Evolutionary conservation across 306 rosid species (phyloP), one percentile per base, ranked within the genome.

Genomic region (Vigna unguiculata): DNA sequence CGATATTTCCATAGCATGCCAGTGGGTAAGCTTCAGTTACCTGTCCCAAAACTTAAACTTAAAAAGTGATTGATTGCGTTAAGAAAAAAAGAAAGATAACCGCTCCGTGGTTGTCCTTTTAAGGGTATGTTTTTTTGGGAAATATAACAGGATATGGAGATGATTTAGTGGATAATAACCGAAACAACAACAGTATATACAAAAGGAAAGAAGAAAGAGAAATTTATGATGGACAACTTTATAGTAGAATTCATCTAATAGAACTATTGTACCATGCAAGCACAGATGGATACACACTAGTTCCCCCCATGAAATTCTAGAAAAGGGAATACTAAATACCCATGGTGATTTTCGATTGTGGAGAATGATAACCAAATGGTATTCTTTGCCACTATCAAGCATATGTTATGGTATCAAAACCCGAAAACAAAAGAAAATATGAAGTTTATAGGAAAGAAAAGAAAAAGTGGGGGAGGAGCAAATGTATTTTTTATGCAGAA

Each of bases 301-400:
- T 75, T 80, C 78, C 86, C 72, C 21, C 69, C 67, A 53, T 76
- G 16, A 32, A 41, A 65, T 38, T 65, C 83, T 76, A 5, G 34
- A 28, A 67, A 72, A 47, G 59, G 66, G 40, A 79, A 60, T 72
- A 53, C 62, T 74, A 40, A 77, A 69, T 60, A 83, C 88, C 87
- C 74, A 91, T 83, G 10, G 40, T 53, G 74, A 76, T 77, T 84
- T 80, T 79, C 69, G 14, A 49, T 81, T 84, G 82, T 81, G 45
- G 88, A 73, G 83, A 79, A 67, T 75, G 79, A 51, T 20, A 86
- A 82, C 84, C 87, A 71, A 69, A 79, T 76, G 79, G 81, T 77
- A 71, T 79, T 64, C 71, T 71, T 83, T 84, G 72, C 72, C 72
- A 71, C 25, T 48, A 62, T 64, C 76, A 80, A 75, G 59, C 79